Conservation (phyloP, 2,329 filamentous ascomycete genomes). For the Apiospora koreana region DNA sequence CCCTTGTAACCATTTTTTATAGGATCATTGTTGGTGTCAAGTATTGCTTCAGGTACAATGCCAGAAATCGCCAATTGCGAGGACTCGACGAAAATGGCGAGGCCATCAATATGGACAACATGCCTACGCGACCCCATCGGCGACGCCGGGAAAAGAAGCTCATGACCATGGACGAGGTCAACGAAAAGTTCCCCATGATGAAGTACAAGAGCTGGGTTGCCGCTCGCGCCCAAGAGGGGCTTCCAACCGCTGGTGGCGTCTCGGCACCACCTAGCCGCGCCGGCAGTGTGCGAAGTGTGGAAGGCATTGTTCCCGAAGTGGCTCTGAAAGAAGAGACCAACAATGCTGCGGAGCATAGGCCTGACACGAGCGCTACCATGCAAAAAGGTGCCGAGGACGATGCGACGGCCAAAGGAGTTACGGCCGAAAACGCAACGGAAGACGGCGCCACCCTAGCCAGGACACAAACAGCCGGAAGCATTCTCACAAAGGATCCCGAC, state of each 20-base stretch:
- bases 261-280: conserved; percentile 72
- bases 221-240: conserved; percentile 76
- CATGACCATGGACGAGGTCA: conserved; percentile 99
- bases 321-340: conserved; percentile 44
- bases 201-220: conserved; percentile 98
- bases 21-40: conserved; percentile 99
- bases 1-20: conserved; percentile 14
- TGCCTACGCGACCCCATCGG: conserved; percentile 78
- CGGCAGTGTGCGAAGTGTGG: conserved; percentile 69
- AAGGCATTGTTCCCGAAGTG: conserved; percentile 52
- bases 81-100: conserved; percentile 76
- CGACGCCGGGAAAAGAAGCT: conserved; percentile 94
- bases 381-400: not conserved
- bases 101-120: conserved; percentile 81
- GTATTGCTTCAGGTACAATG: conserved; percentile 98
- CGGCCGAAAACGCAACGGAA: conserved; percentile 14
- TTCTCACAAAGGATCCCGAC: conserved; percentile 27
- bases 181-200: conserved; percentile 90
- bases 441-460: conserved; percentile 21
- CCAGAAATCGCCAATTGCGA: conserved; percentile 80
- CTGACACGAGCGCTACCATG: not conserved
- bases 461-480: conserved; percentile 21
- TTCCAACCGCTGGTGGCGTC: conserved; percentile 83
- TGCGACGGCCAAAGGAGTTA: conserved; percentile 13
- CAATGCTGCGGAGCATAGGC: conserved; percentile 22